phyloP scores from a whole-genome alignment of 768 basidiomycete species.

The Serpula lacrymans region DNA sequence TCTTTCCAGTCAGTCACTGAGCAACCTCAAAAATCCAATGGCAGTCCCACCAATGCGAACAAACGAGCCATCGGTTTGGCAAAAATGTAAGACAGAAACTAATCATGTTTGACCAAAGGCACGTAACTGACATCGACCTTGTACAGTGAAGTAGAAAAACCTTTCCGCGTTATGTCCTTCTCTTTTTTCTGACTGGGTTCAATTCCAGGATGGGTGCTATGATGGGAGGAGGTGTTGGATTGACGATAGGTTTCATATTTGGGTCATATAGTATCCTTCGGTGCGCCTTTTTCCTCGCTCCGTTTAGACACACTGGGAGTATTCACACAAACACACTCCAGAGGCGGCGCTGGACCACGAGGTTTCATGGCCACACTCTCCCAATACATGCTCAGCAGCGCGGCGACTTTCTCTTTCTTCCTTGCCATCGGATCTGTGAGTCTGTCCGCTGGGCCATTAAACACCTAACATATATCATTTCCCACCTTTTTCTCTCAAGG shows the following conservation, averaged over 20 bases:
- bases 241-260: slow-evolving; percentile 97
- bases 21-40: too few species aligned
- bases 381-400: slow-evolving; percentile 98
- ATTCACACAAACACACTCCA: slow-evolving; percentile 26
- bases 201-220: slow-evolving; percentile 78
- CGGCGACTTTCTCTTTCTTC: slow-evolving; percentile 97
- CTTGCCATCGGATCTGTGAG: slow-evolving; percentile 88
- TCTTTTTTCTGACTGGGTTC: slow-evolving; percentile 9
- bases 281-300: slow-evolving; percentile 39
- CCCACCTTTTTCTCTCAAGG: slow-evolving; percentile 42
- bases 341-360: slow-evolving; percentile 87
- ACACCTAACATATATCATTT: background rate
- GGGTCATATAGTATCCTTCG: slow-evolving; percentile 89
- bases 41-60: slow-evolving; percentile 32
- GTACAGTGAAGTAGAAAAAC: slow-evolving; percentile 56
- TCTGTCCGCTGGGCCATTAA: slow-evolving; percentile 2
- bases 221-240: slow-evolving; percentile 91
- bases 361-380: slow-evolving; percentile 90
- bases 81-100: slow-evolving; percentile 57
- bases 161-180: slow-evolving; percentile 4
- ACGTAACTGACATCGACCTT: slow-evolving; percentile 10
- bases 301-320: background rate
- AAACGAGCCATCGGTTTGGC: slow-evolving; percentile 66
- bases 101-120: background rate
- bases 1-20: too few species aligned